Percentiles rank a stretch among this genome's conserved stretches.
Conservation (phyloP, 345 rosid species). For the Streptanthus diversifolius region DNA sequence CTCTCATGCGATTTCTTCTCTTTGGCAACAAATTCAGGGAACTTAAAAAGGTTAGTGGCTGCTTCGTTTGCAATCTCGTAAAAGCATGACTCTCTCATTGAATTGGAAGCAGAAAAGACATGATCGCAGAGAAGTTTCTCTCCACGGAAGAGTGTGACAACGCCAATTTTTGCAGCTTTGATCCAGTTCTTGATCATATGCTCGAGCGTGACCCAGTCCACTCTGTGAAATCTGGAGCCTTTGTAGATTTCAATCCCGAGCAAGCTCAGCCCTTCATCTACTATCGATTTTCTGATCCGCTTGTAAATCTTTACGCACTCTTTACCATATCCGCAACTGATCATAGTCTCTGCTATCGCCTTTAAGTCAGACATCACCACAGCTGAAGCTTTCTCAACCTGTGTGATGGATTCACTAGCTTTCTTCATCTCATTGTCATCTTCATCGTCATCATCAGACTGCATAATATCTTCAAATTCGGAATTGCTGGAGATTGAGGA, state of each 20-base stretch:
- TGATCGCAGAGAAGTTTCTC: constrained; percentile 68
- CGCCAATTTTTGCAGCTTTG: constrained; percentile 51
- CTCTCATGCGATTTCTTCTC: constrained; percentile 52
- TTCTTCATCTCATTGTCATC: constrained; percentile 32
- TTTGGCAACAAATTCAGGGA: constrained; percentile 64
- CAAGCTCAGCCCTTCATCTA: constrained; percentile 58
- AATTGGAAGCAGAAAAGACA: constrained; percentile 51
- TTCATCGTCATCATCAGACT: constrained; percentile 29
- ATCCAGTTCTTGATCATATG: constrained; percentile 62
- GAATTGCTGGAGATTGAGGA: constrained; percentile 46
- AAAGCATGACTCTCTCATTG: constrained; percentile 65
- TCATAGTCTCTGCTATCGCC: constrained; percentile 74
- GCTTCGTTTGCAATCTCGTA: constrained; percentile 59
- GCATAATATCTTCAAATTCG: constrained; percentile 24
- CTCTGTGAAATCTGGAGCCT: constrained; percentile 48
- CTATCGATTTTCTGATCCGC: constrained; percentile 52
- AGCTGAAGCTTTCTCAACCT: constrained; percentile 40
- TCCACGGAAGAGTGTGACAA: constrained; percentile 53
- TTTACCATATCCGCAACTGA: constrained; percentile 63
- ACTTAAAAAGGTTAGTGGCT: constrained; percentile 58
- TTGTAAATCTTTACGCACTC: constrained; percentile 65
- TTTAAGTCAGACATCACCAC: constrained; percentile 57
- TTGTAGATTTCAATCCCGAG: constrained; percentile 54
- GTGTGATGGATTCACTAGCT: constrained; percentile 37
- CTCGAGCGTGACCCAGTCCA: constrained; percentile 55